Evolutionary conservation across 257 asterid species (phyloP).

Genomic region (Rubia yunnanensis): DNA sequence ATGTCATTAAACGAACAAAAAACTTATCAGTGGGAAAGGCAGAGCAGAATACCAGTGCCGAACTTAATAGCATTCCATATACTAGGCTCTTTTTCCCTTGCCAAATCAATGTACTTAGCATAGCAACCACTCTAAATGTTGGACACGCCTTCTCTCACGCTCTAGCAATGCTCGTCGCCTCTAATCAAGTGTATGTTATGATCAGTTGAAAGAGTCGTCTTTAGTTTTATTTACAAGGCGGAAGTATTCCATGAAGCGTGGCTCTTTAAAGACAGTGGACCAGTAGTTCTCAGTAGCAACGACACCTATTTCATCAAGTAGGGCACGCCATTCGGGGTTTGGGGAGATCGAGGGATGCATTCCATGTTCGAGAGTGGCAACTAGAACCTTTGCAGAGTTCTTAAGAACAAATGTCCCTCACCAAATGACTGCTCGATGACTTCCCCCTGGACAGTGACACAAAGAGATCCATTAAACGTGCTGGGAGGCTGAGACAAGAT

Average conservation of each 20-base stretch:
- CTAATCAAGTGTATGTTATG: constrained; percentile 78
- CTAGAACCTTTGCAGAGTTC: constrained; percentile 48
- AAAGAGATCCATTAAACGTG: constrained; percentile 42
- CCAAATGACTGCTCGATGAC: constrained; percentile 53
- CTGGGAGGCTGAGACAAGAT: constrained; percentile 54
- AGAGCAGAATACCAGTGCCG: constrained; percentile 51
- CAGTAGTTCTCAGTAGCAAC: constrained; percentile 39
- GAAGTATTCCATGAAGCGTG: constrained; percentile 50
- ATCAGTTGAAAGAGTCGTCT: constrained; percentile 86
- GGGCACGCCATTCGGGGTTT: constrained; percentile 48
- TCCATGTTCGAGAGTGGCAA: constrained; percentile 47
- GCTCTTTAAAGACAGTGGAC: constrained; percentile 39
- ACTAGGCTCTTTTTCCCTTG: constrained; percentile 90
- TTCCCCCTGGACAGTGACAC: constrained; percentile 51
- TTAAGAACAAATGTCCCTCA: constrained; percentile 40
- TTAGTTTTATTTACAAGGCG: constrained; percentile 35
- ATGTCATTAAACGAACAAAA: not conserved
- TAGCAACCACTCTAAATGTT: constrained; percentile 96
- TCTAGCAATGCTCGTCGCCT: constrained; percentile 97
- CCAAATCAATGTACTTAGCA: constrained; percentile 83
- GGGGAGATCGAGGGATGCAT: constrained; percentile 48
- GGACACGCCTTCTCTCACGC: constrained; percentile 71
- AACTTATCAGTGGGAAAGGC: not conserved
- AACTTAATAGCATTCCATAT: constrained; percentile 95
- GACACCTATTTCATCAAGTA: constrained; percentile 39